phyloP scores from a whole-genome alignment of 345 rosid species.

The Triadica sebifera region DNA sequence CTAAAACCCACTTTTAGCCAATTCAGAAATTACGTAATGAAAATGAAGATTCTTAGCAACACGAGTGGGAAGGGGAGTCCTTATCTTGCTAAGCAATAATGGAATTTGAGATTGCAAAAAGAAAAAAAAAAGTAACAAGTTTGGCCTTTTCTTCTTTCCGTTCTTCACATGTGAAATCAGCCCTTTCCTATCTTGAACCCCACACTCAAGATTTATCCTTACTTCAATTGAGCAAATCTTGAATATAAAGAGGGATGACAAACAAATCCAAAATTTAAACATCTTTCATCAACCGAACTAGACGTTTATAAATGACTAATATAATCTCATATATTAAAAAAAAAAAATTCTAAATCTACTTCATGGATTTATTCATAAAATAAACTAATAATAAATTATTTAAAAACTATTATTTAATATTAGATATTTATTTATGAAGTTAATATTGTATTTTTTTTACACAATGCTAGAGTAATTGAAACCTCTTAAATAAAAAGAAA shows the following conservation, averaged over 20 bases:
- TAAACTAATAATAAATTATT: no score
- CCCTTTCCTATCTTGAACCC: slow-evolving; percentile 3
- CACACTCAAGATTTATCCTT: not conserved
- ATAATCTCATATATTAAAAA: not conserved
- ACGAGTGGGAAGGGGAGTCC: slow-evolving; percentile 10
- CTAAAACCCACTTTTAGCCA: slow-evolving; percentile 9
- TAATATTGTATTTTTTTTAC: no score
- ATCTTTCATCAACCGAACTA: not conserved
- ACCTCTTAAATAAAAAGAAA: no score
- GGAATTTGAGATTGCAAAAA: slow-evolving; percentile 14
- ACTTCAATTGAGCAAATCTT: not conserved
- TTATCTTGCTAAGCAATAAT: slow-evolving; percentile 23
- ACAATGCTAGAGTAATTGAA: no score
- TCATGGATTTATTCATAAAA: no score
- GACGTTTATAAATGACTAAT: not conserved
- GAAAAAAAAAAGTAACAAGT: not conserved
- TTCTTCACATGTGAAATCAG: slow-evolving; percentile 5
- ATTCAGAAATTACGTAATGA: slow-evolving; percentile 16
- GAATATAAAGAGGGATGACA: not conserved
- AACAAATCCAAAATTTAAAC: not conserved
- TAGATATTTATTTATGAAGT: no score
- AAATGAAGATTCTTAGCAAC: slow-evolving; percentile 23
- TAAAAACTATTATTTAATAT: no score
- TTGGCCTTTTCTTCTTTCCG: slow-evolving; percentile 3
- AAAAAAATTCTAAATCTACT: no score